Evolutionary conservation across 768 basidiomycete genomes (phyloP), one percentile per base, ranked within the genome.

Genomic region (Tylopilus plumbeoviolaceoides): DNA sequence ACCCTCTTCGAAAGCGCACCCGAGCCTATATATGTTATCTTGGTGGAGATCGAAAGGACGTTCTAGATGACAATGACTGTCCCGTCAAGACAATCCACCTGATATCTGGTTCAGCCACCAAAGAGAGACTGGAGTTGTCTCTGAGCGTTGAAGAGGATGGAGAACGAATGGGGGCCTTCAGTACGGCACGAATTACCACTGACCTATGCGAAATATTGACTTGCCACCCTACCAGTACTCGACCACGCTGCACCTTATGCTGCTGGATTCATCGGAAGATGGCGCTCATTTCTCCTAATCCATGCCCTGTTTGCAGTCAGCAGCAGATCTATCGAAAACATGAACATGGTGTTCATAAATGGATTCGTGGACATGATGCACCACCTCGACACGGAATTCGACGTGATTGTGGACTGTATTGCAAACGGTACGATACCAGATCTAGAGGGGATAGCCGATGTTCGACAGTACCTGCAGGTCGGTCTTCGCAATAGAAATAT

Each of bases 241-340:
- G 47, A 54, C 31, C 47, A 51, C 27, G 14, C 49, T 12, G 57
- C 58, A 5, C 52, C 49, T 0, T 51, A 48, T 46, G 58, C 58
- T 0, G 20, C 38, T 1, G 38, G 28, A 20, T 59, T 55, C 23
- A 48, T 55, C 27, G n/a, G 15, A 21, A 55, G 44, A 31, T 59
- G 57, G 52, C 30, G 52, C 11, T 42, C 57, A 21, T 59, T 59
- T n/a, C 58, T 59, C 41, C 28, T 58, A 1, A 38, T 58, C 17
- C 58, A 48, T 30, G 58, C 31, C 3, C 44, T 59, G 6, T 59
- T 55, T 28, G 33, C 53, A 1, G 11, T 59, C 15, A n/a, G 40
- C 4, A 55, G 40, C 47, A 51, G 11, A 35, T 33, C 41, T 31
- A 30, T 60, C 12, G 51, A 53, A 36, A 18, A 15, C 5, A 57